Percentiles rank a stretch among this genome's conserved stretches.
Evolutionary conservation across 2,329 filamentous ascomycete species (phyloP).

Genomic region (Thermoascus crustaceus): DNA sequence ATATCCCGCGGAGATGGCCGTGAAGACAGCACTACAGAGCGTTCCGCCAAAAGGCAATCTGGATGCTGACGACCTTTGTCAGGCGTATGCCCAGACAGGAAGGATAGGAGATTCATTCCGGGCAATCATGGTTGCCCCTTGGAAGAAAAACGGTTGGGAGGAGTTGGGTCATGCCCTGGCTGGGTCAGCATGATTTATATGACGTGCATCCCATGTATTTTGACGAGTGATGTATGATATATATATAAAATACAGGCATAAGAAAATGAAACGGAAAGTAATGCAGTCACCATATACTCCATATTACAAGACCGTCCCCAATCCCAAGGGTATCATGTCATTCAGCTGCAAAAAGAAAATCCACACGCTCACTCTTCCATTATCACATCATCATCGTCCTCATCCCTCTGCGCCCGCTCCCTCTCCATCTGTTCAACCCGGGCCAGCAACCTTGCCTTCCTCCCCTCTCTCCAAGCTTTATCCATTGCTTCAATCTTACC

Average conservation of each 20-base stretch:
- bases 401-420: slow-evolving; percentile 5
- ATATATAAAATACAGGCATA: slow-evolving; percentile 2
- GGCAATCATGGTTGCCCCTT: slow-evolving; percentile 73
- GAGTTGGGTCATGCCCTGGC: slow-evolving; percentile 27
- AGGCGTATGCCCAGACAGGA: slow-evolving; percentile 66
- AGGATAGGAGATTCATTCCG: slow-evolving; percentile 65
- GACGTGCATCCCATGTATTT: slow-evolving; percentile 3
- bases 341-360: neutral
- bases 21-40: slow-evolving; percentile 66
- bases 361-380: slow-evolving; percentile 5
- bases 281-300: neutral
- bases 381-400: slow-evolving; percentile 26
- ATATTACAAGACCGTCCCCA: no score
- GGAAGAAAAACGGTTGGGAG: slow-evolving; percentile 60
- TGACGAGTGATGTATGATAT: slow-evolving; percentile 3
- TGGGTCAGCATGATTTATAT: slow-evolving; percentile 11
- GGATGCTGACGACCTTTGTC: slow-evolving; percentile 60
- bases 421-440: slow-evolving; percentile 39
- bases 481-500: slow-evolving; percentile 80
- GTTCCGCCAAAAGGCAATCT: slow-evolving; percentile 65
- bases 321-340: slow-evolving; percentile 3
- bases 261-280: neutral
- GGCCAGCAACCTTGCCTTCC: slow-evolving; percentile 61
- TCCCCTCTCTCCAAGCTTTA: slow-evolving; percentile 63
- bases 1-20: slow-evolving; percentile 64